Conservation (phyloP, 768 basidiomycete species). For the Postia placenta region DNA sequence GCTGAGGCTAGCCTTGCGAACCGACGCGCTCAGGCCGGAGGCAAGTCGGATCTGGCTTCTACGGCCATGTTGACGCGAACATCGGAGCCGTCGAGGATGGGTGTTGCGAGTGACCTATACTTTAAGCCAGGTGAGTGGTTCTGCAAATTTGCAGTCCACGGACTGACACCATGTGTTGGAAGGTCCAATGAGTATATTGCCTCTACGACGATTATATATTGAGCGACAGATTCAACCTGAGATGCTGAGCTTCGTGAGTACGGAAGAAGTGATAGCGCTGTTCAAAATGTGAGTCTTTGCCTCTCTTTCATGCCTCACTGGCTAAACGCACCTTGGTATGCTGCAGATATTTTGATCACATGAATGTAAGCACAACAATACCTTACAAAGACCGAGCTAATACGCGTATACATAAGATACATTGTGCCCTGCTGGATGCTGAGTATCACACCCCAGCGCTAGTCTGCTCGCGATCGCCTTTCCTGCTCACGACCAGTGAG, state of each 20-base stretch:
- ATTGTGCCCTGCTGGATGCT: constrained; percentile 75
- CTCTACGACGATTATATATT: constrained; percentile 76
- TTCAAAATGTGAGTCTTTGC: constrained; percentile 73
- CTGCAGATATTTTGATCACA: constrained; percentile 68
- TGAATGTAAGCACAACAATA: constrained; percentile 46
- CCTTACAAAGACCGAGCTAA: not conserved
- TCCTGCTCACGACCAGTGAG: constrained; percentile 88
- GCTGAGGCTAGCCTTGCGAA: constrained; percentile 86
- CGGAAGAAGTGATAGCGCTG: constrained; percentile 85
- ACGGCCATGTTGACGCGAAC: constrained; percentile 6
- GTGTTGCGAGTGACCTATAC: constrained; percentile 83
- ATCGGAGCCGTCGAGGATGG: constrained; percentile 37
- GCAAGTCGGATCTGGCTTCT: constrained; percentile 11
- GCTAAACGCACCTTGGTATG: constrained; percentile 7
- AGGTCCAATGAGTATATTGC: constrained; percentile 88
- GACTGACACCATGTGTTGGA: not conserved
- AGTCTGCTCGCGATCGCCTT: constrained; percentile 91
- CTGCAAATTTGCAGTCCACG: not conserved
- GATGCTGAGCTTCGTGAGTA: constrained; percentile 82
- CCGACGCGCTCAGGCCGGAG: constrained; percentile 47
- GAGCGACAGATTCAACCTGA: constrained; percentile 90
- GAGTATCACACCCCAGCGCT: constrained; percentile 92
- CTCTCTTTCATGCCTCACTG: no score
- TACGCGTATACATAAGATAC: constrained; percentile 44
- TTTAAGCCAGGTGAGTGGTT: constrained; percentile 75